Evolutionary conservation across 2,329 filamentous ascomycete species (phyloP).

Genomic region (Aspergillus sclerotialis): DNA sequence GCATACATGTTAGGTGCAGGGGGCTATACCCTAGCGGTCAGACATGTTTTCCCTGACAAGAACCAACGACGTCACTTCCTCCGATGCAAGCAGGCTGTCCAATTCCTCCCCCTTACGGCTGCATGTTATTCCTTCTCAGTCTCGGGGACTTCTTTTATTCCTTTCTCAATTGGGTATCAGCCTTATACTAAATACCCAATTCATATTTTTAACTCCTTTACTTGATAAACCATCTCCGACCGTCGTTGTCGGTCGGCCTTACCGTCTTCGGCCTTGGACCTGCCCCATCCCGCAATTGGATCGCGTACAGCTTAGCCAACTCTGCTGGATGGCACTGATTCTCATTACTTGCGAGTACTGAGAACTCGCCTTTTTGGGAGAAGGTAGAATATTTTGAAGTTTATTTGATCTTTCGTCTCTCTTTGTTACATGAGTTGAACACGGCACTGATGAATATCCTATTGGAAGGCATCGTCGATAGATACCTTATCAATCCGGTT

Average conservation of each 20-base stretch:
- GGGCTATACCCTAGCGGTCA: conserved; percentile 1
- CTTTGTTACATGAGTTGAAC: too few relatives aligned
- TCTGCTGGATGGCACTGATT: conserved; percentile 23
- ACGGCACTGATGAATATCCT: too few relatives aligned
- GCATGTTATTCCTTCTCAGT: neutral
- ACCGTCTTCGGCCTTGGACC: neutral
- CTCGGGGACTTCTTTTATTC: neutral
- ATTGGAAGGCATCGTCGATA: too few relatives aligned
- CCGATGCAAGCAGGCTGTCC: conserved; percentile 5
- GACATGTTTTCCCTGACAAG: too few relatives aligned
- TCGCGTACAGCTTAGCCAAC: conserved; percentile 18
- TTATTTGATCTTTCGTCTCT: too few relatives aligned
- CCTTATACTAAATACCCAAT: conserved; percentile 18
- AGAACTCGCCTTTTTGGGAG: conserved; percentile 11
- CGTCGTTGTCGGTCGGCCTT: neutral
- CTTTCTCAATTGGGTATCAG: conserved; percentile 15
- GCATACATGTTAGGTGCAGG: conserved; percentile 12
- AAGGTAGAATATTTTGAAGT: conserved; percentile 8
- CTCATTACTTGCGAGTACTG: conserved; percentile 13
- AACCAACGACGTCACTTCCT: conserved; percentile 22
- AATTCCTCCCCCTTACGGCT: conserved; percentile 3
- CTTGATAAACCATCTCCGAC: conserved; percentile 4
- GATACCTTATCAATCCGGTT: conserved; percentile 1
- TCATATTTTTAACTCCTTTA: conserved; percentile 5
- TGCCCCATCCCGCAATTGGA: conserved; percentile 2